Conservation (phyloP, 2,329 filamentous ascomycete genomes). For the Cladosporium oxysporum region DNA sequence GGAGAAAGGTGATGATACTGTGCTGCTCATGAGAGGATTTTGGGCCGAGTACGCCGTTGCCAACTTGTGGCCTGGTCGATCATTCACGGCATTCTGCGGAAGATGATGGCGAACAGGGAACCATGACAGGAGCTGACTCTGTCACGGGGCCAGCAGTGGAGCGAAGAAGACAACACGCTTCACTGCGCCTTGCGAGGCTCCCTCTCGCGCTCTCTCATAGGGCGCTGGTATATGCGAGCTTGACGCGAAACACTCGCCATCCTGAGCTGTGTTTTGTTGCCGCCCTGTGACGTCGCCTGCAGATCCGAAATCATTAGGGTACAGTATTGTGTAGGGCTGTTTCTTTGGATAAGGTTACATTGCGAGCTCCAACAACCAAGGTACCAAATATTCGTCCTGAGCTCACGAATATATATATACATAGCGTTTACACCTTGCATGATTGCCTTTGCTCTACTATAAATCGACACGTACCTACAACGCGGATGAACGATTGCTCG, state of each 20-base stretch:
- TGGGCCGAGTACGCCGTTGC: slow-evolving; percentile 16
- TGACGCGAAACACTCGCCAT: background rate
- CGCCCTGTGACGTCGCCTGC: background rate
- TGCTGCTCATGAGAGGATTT: slow-evolving; percentile 1
- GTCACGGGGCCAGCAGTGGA: background rate
- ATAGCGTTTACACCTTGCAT: too few species aligned
- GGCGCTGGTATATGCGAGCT: background rate
- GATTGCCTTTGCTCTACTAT: too few species aligned
- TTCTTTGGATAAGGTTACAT: background rate
- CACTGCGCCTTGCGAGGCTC: background rate
- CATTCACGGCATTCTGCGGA: background rate
- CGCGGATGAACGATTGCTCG: too few species aligned
- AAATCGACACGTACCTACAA: too few species aligned
- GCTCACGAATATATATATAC: too few species aligned
- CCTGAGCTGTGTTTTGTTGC: background rate
- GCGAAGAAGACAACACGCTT: background rate
- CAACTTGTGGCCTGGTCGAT: slow-evolving; percentile 11
- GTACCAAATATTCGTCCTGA: too few species aligned
- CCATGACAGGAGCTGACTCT: background rate
- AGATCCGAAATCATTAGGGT: background rate
- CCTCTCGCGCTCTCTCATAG: background rate
- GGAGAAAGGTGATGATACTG: background rate
- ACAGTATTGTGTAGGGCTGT: background rate
- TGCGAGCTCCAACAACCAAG: too few species aligned
- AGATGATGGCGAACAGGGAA: slow-evolving; percentile 7